phyloP scores from a whole-genome alignment of 345 rosid species.

The Hirschfeldia incana region DNA sequence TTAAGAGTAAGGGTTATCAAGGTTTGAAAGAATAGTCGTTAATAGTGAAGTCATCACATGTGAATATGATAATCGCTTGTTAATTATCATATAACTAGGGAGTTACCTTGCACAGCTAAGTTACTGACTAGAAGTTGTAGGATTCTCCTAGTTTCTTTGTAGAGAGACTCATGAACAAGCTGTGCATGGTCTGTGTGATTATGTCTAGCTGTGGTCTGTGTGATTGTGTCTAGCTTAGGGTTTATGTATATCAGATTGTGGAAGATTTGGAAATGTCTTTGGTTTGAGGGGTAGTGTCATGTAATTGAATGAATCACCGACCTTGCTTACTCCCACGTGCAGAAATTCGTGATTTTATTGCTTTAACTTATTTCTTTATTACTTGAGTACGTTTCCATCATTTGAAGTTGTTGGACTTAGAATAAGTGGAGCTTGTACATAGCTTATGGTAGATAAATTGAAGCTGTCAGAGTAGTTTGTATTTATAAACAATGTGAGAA shows the following conservation, averaged over 20 bases:
- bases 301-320: not conserved
- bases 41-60: no score
- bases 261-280: not conserved
- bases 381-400: constrained; percentile 2
- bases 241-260: not conserved
- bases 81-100: no score
- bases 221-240: not conserved
- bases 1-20: not conserved
- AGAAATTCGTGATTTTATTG: not conserved
- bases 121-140: no score
- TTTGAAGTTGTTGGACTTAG: not conserved
- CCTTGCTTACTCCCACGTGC: not conserved
- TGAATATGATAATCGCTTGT: no score
- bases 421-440: not conserved
- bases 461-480: not conserved
- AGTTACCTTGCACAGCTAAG: no score
- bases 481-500: not conserved
- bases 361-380: not conserved
- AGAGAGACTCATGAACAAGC: not conserved
- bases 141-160: not conserved
- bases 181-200: not conserved
- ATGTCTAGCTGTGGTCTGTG: not conserved
- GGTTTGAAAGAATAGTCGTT: no score
- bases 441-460: not conserved
- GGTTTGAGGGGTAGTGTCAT: not conserved